Evolutionary conservation across 1,284 basidiomycete species (phyloP).

Genomic region (Xanthoconium separans): DNA sequence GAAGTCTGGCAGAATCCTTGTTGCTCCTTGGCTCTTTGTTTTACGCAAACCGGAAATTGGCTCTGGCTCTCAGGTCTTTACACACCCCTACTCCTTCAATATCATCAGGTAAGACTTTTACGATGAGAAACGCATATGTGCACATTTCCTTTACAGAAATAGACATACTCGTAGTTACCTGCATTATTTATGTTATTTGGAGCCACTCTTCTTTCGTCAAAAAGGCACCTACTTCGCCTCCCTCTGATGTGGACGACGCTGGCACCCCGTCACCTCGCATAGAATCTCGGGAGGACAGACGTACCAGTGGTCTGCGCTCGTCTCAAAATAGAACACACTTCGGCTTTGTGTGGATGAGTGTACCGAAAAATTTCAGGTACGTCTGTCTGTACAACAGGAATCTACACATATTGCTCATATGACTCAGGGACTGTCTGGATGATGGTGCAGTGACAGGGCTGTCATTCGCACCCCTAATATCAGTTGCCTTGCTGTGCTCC

Average conservation of each 20-base stretch:
- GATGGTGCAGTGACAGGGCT: slow-evolving; percentile 84
- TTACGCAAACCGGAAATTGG: slow-evolving; percentile 30
- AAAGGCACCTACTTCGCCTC: slow-evolving; percentile 12
- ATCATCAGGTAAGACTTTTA: slow-evolving; percentile 26
- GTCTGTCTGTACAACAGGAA: slow-evolving; percentile 14
- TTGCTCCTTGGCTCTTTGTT: slow-evolving; percentile 32
- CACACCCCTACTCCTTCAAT: slow-evolving; percentile 11
- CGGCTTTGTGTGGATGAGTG: slow-evolving; percentile 85
- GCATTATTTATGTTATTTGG: slow-evolving; percentile 64
- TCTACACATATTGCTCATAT: slow-evolving; percentile 11
- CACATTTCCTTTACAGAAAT: slow-evolving; percentile 47
- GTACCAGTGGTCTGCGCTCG: slow-evolving; percentile 29
- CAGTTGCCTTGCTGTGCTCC: slow-evolving; percentile 61
- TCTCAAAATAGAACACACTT: slow-evolving; percentile 47
- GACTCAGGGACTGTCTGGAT: slow-evolving; percentile 68
- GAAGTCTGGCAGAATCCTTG: slow-evolving; percentile 26
- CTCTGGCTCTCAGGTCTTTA: slow-evolving; percentile 3
- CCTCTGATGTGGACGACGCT: slow-evolving; percentile 26
- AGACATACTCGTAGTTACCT: slow-evolving; percentile 51
- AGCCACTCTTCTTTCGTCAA: slow-evolving; percentile 49
- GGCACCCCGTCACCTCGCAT: slow-evolving; percentile 33
- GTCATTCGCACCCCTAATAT: slow-evolving; percentile 75
- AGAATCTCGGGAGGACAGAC: slow-evolving; percentile 48
- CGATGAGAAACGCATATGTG: slow-evolving; percentile 1
- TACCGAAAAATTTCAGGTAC: slow-evolving; percentile 81